Evolutionary conservation across 352 stramenopile genomes (phyloP), one percentile per base, ranked within the genome.

Genomic region (Phytophthora rubi): DNA sequence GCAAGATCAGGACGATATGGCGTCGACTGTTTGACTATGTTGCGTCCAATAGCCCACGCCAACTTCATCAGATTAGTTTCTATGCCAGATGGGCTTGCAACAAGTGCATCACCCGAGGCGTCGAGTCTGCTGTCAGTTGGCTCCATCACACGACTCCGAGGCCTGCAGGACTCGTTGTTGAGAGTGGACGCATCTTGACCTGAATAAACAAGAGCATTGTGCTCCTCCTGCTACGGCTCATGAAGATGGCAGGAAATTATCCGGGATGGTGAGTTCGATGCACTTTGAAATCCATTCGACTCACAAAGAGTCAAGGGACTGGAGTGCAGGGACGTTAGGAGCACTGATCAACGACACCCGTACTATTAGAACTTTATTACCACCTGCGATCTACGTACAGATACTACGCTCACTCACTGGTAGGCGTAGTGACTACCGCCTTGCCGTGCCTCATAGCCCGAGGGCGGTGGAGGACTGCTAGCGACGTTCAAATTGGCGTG

Each of bases 371-470:
- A 47, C 59, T 58, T 26, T 13, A 67, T 53, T 54, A n/a, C 28
- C 28, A 13, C 8, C 35, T 58, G 28, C 26, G 21, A 51, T 71
- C 28, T 68, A 68, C 52, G 42, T 60, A 59, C 44, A 70, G 30
- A 49, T 48, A 64, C 42, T 62, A 10, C 30, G 26, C 12, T 18
- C 39, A 47, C 13, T 63, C 26, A 65, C 49, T 71, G 52, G 56
- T 61, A 71, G 30, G 42, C 51, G 37, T 62, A 70, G 52, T 44
- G 61, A 56, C 42, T 54, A 35, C 44, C 58, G 35, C 52, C 39
- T 59, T 70, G 63, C 18, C 55, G 54, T 45, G 53, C n/a, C 9
- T 32, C 30, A 12, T 47, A 44, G 23, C 33, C 48, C 12, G 49
- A 9, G 32, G 39, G 33, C 6, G 39, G 39, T 3, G 39, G 39